Evolutionary conservation across 2,329 filamentous ascomycete species (phyloP).

Genomic region (Aspergillus quadrilineatus): DNA sequence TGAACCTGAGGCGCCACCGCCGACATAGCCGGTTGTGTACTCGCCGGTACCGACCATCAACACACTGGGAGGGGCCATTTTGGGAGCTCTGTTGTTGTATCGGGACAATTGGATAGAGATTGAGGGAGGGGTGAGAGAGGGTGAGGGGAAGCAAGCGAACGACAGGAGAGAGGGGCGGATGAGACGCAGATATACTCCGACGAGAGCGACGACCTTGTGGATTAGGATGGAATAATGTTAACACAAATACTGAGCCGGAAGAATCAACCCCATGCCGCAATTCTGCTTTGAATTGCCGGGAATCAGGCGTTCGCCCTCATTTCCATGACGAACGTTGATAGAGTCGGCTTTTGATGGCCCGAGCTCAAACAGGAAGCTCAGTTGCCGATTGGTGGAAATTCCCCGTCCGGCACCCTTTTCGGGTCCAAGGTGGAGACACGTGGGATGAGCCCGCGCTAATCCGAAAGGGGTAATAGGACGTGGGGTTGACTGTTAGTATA

Average conservation of each 20-base stretch:
- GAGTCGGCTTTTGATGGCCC: slow-evolving; percentile 10
- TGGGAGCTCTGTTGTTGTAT: background rate
- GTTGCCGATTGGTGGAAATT: slow-evolving; percentile 16
- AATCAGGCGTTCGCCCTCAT: background rate
- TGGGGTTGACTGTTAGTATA: slow-evolving; percentile 5
- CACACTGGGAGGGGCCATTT: slow-evolving; percentile 15
- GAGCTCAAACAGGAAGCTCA: slow-evolving; percentile 6
- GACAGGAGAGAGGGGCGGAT: background rate
- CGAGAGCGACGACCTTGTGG: background rate
- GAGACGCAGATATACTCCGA: background rate
- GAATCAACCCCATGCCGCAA: background rate
- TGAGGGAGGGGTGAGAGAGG: background rate
- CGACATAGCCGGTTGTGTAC: slow-evolving; percentile 95
- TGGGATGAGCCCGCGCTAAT: slow-evolving; percentile 2
- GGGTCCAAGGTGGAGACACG: slow-evolving; percentile 6
- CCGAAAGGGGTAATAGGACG: background rate
- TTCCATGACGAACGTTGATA: slow-evolving; percentile 5
- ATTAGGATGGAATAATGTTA: background rate
- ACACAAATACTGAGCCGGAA: slow-evolving; percentile 3
- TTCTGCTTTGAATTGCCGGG: slow-evolving; percentile 7
- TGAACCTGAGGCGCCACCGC: slow-evolving; percentile 75
- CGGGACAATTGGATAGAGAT: background rate
- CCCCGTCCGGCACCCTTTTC: slow-evolving; percentile 2
- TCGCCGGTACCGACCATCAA: slow-evolving; percentile 78
- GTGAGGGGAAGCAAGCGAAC: background rate